Base-by-base conservation (phyloP, 2,329 filamentous ascomycete genomes). In the Capronia coronata region DNA sequence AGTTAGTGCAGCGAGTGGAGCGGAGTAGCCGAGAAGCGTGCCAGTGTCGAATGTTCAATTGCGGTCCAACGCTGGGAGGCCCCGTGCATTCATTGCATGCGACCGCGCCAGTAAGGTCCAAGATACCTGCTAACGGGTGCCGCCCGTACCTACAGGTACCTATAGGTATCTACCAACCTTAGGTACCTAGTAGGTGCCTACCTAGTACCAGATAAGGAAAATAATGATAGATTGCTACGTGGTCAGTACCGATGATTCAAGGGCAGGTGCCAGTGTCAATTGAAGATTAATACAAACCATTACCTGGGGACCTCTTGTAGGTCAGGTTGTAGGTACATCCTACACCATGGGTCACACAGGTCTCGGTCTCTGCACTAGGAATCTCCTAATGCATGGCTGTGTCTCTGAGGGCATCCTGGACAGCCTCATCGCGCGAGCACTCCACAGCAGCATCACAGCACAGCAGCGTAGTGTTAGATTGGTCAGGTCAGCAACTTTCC, bases 11-110 rank as follows among this genome's bases (percentile, higher is more conserved):
- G 13, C 29, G 7, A 43, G 41, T 52, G 43, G 50, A 52, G 53
- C 49, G 49, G 53, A 55, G 53, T 55, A 55, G 47, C 53, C 49
- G 49, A 52, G 46, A 38, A 43, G 27, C 46, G 50, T 38, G 35
- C n/a, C n/a, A 44, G 21, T n/a, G 25, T 10, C 5, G 25, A 6
- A 10, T 27, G 25, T 35, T 5, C 6, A 13, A 34, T n/a, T 10
- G 30, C 13, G n/a, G 30, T 16, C n/a, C n/a, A n/a, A n/a, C n/a
- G 30, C 30, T 34, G 13, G 30, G 30, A 34, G 9, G 30, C 30
- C 9, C 30, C 30, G 30, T 34, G 30, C 30, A 34, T 10, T n/a
- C n/a, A n/a, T n/a, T n/a, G n/a, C n/a, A n/a, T n/a, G n/a, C n/a
- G n/a, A n/a, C n/a, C n/a, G n/a, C n/a, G n/a, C n/a, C n/a, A n/a